A percentile compares a stretch with the other conserved stretches of the same genome.
Evolutionary conservation across 1,139 yeast genomes (phyloP).

Genomic region (Candida glucosophila): DNA sequence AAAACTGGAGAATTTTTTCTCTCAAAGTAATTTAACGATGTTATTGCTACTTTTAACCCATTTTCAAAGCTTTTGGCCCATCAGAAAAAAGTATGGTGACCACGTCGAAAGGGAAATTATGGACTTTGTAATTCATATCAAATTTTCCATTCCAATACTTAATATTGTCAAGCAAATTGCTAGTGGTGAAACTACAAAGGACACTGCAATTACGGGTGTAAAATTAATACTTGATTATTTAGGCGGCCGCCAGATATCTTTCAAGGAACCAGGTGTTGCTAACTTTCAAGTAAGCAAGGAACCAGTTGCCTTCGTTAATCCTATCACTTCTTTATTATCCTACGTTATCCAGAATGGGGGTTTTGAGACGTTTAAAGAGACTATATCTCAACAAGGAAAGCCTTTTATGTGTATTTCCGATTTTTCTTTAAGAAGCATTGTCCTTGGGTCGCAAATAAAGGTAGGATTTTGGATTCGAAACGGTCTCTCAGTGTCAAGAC

Average conservation of each 20-base stretch:
- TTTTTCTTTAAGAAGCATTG: constrained; percentile 51
- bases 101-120: constrained; percentile 54
- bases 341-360: constrained; percentile 28
- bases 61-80: constrained; percentile 51
- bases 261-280: too few species aligned
- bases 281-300: constrained; percentile 39
- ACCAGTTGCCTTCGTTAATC: constrained; percentile 49
- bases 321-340: constrained; percentile 47
- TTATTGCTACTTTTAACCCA: constrained; percentile 34
- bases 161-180: constrained; percentile 29
- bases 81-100: constrained; percentile 54
- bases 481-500: constrained; percentile 46
- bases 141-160: constrained; percentile 39
- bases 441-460: constrained; percentile 64
- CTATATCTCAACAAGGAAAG: constrained; percentile 8
- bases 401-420: constrained; percentile 43
- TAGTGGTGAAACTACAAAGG: constrained; percentile 11
- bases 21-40: constrained; percentile 24
- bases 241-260: constrained; percentile 13
- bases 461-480: constrained; percentile 89
- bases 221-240: constrained; percentile 18
- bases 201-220: too few species aligned
- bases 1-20: constrained; percentile 15
- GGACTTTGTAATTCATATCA: constrained; percentile 40
- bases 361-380: constrained; percentile 10